Percentiles rank a stretch among this genome's conserved stretches.
phyloP scores from a whole-genome alignment of 2,329 filamentous ascomycete genomes.

The Fusarium veterinarium region DNA sequence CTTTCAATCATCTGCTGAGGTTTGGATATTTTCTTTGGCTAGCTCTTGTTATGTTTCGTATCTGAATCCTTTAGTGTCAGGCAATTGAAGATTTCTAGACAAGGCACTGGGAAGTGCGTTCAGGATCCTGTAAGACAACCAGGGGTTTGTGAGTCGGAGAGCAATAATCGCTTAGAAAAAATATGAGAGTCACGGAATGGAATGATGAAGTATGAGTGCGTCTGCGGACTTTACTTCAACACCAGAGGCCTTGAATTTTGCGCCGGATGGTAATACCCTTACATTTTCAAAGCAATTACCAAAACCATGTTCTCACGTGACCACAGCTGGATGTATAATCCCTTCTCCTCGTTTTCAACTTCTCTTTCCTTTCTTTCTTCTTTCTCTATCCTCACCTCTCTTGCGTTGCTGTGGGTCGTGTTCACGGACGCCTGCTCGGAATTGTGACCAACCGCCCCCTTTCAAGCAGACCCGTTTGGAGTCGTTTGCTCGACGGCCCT shows the following conservation, averaged over 20 bases:
- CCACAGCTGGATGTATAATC: background rate
- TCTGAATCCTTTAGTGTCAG: no score
- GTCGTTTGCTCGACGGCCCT: background rate
- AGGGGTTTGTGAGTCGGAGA: no score
- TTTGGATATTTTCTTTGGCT: no score
- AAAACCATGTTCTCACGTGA: background rate
- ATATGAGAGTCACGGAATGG: no score
- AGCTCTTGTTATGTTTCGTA: no score
- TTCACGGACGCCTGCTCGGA: background rate
- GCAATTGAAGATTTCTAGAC: no score
- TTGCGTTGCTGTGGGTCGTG: background rate
- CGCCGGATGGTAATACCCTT: background rate
- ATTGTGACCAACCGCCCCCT: background rate
- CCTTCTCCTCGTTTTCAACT: background rate
- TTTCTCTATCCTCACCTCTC: background rate
- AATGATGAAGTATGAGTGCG: no score
- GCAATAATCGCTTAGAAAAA: no score
- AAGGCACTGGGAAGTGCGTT: no score
- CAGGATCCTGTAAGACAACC: no score
- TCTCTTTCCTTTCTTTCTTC: background rate
- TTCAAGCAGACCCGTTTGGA: background rate
- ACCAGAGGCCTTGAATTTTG: background rate
- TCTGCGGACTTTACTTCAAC: background rate
- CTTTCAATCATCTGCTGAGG: background rate
- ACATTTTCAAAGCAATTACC: rapidly evolving